Percentiles rank a stretch among this genome's conserved stretches.
Conservation (phyloP, 176 grass and related monocot genomes). For the Bolboschoenus planiculmis region DNA sequence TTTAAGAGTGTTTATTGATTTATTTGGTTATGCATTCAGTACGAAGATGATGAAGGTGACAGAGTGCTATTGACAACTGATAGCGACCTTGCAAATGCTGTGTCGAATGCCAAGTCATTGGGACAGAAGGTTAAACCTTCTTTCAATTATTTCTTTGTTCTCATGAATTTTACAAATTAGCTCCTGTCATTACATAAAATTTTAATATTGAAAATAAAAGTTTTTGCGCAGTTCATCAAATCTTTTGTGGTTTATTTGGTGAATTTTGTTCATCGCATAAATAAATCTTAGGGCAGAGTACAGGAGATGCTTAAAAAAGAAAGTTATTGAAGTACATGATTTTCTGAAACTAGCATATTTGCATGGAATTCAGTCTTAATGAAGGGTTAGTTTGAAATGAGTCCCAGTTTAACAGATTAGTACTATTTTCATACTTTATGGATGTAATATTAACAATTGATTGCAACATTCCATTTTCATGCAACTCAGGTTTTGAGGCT, state of each 20-base stretch:
- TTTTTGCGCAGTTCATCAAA: not conserved
- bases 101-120: conserved; percentile 64
- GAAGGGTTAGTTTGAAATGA: not conserved
- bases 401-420: not conserved
- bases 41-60: conserved; percentile 95
- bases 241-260: not conserved
- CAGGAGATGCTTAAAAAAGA: not conserved
- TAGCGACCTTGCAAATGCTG: conserved; percentile 61
- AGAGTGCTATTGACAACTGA: conserved; percentile 70
- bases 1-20: not conserved
- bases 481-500: conserved; percentile 64
- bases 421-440: not conserved
- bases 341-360: not conserved
- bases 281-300: not conserved
- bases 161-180: not conserved
- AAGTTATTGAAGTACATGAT: not conserved
- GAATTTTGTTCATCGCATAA: not conserved
- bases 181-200: not conserved
- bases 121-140: conserved; percentile 68
- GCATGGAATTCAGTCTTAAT: not conserved
- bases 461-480: conserved; percentile 17
- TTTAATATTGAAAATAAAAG: not conserved
- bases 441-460: not conserved
- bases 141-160: not conserved
- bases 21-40: conserved; percentile 45